These are phyloP conservation scores for Moniliophthora roreri DNA, from an alignment of 1,284 basidiomycete genomes.

Conservation along the genomic window DNA sequence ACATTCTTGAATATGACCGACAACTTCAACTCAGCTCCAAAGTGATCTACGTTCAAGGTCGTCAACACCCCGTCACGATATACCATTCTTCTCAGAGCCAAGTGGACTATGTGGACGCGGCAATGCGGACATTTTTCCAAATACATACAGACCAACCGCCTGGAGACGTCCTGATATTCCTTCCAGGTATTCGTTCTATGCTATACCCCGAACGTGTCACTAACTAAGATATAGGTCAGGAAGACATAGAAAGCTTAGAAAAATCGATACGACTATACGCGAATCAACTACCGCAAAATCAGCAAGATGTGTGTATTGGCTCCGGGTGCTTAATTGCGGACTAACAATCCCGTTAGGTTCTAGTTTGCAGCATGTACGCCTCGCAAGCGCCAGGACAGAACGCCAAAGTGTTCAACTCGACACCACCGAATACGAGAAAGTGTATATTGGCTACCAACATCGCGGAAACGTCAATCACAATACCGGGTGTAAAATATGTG, in stretches of 20 bases:
- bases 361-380: constrained; percentile 82
- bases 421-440: constrained; percentile 77
- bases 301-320: constrained; percentile 45
- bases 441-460: constrained; percentile 95
- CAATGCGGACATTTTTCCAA: constrained; percentile 88
- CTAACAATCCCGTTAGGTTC: constrained; percentile 45
- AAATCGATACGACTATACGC: constrained; percentile 70
- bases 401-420: constrained; percentile 72
- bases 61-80: constrained; percentile 89
- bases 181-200: constrained; percentile 60
- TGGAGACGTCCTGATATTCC: constrained; percentile 93
- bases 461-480: constrained; percentile 98
- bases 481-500: constrained; percentile 94
- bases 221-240: constrained; percentile 71
- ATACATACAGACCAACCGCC: constrained; percentile 80
- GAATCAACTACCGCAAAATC: constrained; percentile 58
- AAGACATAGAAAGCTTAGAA: constrained; percentile 91
- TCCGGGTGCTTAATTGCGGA: constrained; percentile 1
- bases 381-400: constrained; percentile 81
- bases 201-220: constrained; percentile 6
- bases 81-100: constrained; percentile 75
- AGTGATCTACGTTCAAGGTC: constrained; percentile 88
- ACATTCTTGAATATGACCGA: constrained; percentile 29
- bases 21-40: constrained; percentile 65
- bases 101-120: constrained; percentile 87